A percentile compares a stretch with the other conserved stretches of the same genome.
phyloP scores from a whole-genome alignment of 2,329 filamentous ascomycete genomes.

The Botrytis hyacinthi region DNA sequence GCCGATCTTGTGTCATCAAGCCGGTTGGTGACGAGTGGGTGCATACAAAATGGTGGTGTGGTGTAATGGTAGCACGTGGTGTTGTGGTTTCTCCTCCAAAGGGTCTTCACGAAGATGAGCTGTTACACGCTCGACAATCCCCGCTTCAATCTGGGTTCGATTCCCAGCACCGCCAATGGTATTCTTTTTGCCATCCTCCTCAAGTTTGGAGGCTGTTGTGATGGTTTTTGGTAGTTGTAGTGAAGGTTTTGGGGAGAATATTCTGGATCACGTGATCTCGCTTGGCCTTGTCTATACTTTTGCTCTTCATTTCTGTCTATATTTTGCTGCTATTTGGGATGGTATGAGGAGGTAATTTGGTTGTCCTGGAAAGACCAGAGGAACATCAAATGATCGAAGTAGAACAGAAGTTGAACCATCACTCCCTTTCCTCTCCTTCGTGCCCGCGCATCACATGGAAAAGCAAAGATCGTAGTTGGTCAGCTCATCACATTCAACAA shows the following conservation, averaged over 20 bases:
- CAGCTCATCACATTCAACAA: background rate
- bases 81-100: slow-evolving; percentile 17
- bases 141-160: slow-evolving; percentile 22
- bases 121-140: background rate
- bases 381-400: background rate
- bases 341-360: background rate
- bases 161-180: slow-evolving; percentile 13
- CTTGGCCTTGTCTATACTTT: background rate
- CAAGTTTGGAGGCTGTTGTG: background rate
- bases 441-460: background rate
- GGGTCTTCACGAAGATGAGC: slow-evolving; percentile 10
- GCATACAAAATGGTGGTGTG: background rate
- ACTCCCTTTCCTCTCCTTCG: background rate
- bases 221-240: background rate
- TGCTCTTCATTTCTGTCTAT: background rate
- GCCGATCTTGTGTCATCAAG: background rate
- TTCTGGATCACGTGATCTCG: background rate
- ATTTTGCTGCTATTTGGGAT: background rate
- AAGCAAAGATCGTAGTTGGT: background rate
- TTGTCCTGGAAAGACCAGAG: background rate
- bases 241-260: background rate
- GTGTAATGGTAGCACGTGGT: slow-evolving; percentile 22
- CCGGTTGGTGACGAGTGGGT: background rate
- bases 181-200: background rate
- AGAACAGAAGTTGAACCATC: background rate